Conservation (phyloP, 202 grass and related monocot species). For the Carex sylvatica region DNA sequence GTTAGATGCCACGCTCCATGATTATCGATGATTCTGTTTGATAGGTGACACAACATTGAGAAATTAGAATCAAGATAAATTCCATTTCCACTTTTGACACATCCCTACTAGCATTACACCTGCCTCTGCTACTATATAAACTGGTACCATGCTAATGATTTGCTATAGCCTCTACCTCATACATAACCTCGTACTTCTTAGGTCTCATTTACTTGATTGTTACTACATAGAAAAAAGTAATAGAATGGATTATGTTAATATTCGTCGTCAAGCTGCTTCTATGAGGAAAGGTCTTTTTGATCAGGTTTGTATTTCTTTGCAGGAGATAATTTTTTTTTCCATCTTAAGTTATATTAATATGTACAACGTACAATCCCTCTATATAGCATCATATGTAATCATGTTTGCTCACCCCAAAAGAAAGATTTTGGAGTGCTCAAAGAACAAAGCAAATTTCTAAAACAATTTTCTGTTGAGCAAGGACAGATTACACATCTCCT, state of each 20-base stretch:
- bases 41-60: slow-evolving; percentile 20
- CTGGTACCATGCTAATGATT: slow-evolving; percentile 24
- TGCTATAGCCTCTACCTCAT: slow-evolving; percentile 28
- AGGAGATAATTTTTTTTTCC: background rate
- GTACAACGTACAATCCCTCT: background rate
- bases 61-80: slow-evolving; percentile 49
- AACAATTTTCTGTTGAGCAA: background rate
- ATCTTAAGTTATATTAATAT: slow-evolving; percentile 3
- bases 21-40: slow-evolving; percentile 20
- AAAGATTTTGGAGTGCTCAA: background rate
- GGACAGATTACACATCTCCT: background rate
- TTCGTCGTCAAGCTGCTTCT: slow-evolving; percentile 66
- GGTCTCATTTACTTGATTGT: slow-evolving; percentile 6
- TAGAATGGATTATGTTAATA: slow-evolving; percentile 82
- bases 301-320: slow-evolving; percentile 46
- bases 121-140: slow-evolving; percentile 64
- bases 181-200: slow-evolving; percentile 6
- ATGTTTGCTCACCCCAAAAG: background rate
- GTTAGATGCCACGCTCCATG: slow-evolving; percentile 26
- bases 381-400: background rate
- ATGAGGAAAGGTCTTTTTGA: slow-evolving; percentile 93
- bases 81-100: slow-evolving; percentile 34
- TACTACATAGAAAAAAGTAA: slow-evolving; percentile 20
- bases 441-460: background rate
- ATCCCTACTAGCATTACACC: slow-evolving; percentile 15